Base-by-base conservation (phyloP, 2,329 filamentous ascomycete species). In the Cryoendolithus antarcticus region DNA sequence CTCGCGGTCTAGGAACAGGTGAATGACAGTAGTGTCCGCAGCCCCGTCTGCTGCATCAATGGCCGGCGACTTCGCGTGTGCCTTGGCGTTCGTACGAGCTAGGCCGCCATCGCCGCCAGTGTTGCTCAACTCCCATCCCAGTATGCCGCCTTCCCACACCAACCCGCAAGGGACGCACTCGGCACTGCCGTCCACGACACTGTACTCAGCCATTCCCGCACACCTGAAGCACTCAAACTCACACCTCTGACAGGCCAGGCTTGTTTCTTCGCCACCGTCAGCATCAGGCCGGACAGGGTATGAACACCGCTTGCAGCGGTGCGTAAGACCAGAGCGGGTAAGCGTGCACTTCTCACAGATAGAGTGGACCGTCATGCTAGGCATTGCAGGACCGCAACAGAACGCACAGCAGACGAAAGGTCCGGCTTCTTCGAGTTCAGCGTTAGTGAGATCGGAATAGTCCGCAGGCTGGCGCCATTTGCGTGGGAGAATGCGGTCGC, bases 171-270 rank as follows among this genome's bases (percentile, higher is more conserved):
- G 9, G 2, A 30, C n/a, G 44, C 63, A 66, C 10, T 35, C 36
- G 1, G 65, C 39, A 2, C 4, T 44, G 0, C 45, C 46, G 0
- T 47, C 36, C 5, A 43, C 39, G 2, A 48, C 35, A 1, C 43
- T 43, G 3, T 62, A 34, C 1, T 34, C 28, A 5, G 48, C 55
- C 10, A 36, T 3, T 30, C 36, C 33, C 1, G 56, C 57, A 36
- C 65, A 68, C 1, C 63, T 52, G 35, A 66, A 60, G 45, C 65
- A 68, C 1, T 53, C 42, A 40, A 67, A 67, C 4, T 48, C 49
- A 45, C 64, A 67, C 11, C 54, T 53, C 44, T 65, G 63, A 42
- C 65, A 68, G 4, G 61, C 40, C 3, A 43, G 41, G 4, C 33
- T 29, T 15, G 9, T 9, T 13, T 4, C 5, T 12, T 11, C 3